These are phyloP conservation scores for Colletotrichum tropicale DNA, from an alignment of 2,329 filamentous ascomycete genomes.

Conservation along the genomic window DNA sequence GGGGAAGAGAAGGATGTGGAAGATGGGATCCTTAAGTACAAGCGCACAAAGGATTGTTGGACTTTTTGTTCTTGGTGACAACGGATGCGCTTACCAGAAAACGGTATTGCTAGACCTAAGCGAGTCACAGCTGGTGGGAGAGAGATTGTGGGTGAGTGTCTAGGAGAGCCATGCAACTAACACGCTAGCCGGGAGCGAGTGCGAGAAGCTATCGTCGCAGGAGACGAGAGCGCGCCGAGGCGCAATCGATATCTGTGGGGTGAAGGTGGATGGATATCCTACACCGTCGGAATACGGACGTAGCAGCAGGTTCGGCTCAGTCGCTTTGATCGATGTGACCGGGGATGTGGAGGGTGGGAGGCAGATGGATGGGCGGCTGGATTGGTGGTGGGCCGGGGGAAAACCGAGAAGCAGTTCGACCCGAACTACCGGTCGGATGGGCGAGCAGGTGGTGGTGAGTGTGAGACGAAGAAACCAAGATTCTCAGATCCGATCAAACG, in stretches of 20 bases:
- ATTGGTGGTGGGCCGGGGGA: background rate
- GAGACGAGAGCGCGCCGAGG: background rate
- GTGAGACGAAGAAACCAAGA: background rate
- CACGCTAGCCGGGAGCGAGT: background rate
- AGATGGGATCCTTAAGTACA: background rate
- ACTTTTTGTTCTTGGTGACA: background rate
- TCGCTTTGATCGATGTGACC: background rate
- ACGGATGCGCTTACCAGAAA: background rate
- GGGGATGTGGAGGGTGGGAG: background rate
- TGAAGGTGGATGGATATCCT: background rate
- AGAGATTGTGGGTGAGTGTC: background rate
- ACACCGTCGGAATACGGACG: conserved; percentile 2
- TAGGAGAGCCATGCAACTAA: background rate
- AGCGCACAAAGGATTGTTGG: background rate
- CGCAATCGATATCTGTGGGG: background rate
- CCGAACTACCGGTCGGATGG: background rate
- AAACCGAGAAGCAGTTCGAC: background rate
- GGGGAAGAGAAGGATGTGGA: background rate
- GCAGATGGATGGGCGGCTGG: background rate
- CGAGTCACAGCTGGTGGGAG: background rate
- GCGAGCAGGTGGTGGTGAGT: background rate
- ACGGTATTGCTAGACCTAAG: background rate
- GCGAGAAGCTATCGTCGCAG: background rate
- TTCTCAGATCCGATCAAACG: background rate
- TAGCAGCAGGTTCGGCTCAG: background rate